Evolutionary conservation across 257 asterid genomes (phyloP).

Genomic region (Nicotiana tabacum): DNA sequence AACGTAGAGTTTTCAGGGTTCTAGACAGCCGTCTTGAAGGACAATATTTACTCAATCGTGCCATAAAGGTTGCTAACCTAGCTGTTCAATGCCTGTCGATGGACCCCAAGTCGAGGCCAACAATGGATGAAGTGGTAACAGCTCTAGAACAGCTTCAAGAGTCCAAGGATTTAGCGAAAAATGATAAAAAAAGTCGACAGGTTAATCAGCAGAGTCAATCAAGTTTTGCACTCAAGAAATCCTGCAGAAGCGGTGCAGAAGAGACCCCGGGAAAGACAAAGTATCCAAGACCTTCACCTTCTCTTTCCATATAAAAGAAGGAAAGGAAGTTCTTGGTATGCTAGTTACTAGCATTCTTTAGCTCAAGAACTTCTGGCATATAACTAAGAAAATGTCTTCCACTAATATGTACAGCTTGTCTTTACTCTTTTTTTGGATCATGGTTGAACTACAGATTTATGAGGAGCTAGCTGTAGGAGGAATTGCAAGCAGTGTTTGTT

Average conservation of each 20-base stretch:
- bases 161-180: conserved; percentile 29
- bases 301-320: conserved; percentile 13
- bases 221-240: conserved; percentile 14
- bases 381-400: not conserved
- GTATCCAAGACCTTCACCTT: conserved; percentile 45
- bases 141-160: conserved; percentile 55
- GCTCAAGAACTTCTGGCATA: not conserved
- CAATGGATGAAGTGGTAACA: conserved; percentile 51
- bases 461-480: not conserved
- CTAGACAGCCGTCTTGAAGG: conserved; percentile 62
- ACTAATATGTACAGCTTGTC: conserved; percentile 1
- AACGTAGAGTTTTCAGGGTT: conserved; percentile 47
- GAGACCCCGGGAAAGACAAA: conserved; percentile 8
- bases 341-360: not conserved
- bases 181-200: conserved; percentile 24
- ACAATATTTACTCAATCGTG: conserved; percentile 40
- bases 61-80: conserved; percentile 44
- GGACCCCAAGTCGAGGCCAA: conserved; percentile 54
- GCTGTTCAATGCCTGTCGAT: conserved; percentile 50
- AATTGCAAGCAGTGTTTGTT: not conserved
- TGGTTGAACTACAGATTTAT: not conserved
- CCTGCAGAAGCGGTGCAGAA: conserved; percentile 25
- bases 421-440: too few species aligned
- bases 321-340: not conserved
- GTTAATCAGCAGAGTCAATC: conserved; percentile 22